Evolutionary conservation across 2,329 filamentous ascomycete genomes (phyloP).

Genomic region (Leptographium galeiforme): DNA sequence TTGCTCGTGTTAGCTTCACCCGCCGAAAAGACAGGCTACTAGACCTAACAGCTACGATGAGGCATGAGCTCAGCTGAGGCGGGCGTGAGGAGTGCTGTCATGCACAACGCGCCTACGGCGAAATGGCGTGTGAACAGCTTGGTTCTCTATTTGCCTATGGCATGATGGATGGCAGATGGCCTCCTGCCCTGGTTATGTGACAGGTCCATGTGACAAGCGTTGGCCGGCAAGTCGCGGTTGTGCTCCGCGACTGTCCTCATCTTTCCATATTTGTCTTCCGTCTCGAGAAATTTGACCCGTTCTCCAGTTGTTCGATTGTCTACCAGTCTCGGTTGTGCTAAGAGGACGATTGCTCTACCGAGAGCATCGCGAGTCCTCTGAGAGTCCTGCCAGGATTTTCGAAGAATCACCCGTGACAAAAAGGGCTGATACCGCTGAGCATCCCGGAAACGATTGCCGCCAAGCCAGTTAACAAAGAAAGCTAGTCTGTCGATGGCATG

Average conservation of each 20-base stretch:
- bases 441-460: neutral
- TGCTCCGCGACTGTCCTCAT: no score
- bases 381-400: neutral
- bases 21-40: neutral
- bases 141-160: no score
- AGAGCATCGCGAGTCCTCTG: neutral
- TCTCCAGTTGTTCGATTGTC: neutral
- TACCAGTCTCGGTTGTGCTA: neutral
- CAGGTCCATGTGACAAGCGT: no score
- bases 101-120: no score
- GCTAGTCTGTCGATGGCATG: neutral
- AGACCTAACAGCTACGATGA: neutral
- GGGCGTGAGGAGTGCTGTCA: no score
- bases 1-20: neutral
- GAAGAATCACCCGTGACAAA: neutral
- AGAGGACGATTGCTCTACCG: neutral
- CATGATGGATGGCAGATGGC: no score
- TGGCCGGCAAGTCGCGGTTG: no score
- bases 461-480: neutral
- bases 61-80: neutral
- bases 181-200: no score
- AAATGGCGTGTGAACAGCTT: no score
- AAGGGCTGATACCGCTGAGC: neutral
- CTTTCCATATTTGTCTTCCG: no score
- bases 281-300: no score